These are phyloP conservation scores for Neonectria hederae DNA, from an alignment of 2,329 filamentous ascomycete species.

Conservation along the genomic window DNA sequence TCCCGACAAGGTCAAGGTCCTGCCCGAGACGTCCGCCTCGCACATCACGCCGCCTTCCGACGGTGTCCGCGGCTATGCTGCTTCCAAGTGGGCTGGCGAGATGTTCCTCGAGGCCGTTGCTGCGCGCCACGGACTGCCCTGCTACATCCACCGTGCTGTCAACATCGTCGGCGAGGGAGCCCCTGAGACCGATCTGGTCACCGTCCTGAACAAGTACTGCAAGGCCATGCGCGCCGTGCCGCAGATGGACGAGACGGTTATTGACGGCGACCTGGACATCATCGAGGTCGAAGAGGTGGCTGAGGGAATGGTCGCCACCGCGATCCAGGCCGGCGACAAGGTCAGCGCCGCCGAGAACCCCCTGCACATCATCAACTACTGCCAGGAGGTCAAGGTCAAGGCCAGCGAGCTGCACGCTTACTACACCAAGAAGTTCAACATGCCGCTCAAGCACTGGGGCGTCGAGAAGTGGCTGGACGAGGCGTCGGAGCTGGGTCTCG, in stretches of 20 bases:
- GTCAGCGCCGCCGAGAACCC: neutral
- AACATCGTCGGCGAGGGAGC: neutral
- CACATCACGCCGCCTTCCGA: neutral
- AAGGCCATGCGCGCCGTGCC: neutral
- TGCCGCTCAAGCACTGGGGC: slow-evolving; percentile 1
- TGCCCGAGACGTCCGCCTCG: neutral
- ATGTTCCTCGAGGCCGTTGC: slow-evolving; percentile 36
- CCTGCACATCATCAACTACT: slow-evolving; percentile 3
- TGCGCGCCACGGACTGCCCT: neutral
- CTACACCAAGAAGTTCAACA: neutral
- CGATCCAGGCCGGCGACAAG: neutral
- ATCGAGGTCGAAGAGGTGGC: neutral
- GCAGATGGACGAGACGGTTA: neutral
- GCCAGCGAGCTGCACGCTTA: neutral
- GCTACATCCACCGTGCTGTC: neutral
- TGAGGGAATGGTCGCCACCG: neutral
- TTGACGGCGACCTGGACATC: neutral
- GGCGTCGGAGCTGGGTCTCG: slow-evolving; percentile 1
- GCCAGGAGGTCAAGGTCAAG: slow-evolving; percentile 2
- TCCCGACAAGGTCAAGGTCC: neutral
- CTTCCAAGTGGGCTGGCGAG: slow-evolving; percentile 50
- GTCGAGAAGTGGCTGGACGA: slow-evolving; percentile 3
- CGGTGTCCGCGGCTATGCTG: slow-evolving; percentile 43
- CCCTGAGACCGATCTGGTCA: neutral
- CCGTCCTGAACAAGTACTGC: neutral